Conservation (phyloP, 768 basidiomycete genomes). For the Suillus clintonianus region DNA sequence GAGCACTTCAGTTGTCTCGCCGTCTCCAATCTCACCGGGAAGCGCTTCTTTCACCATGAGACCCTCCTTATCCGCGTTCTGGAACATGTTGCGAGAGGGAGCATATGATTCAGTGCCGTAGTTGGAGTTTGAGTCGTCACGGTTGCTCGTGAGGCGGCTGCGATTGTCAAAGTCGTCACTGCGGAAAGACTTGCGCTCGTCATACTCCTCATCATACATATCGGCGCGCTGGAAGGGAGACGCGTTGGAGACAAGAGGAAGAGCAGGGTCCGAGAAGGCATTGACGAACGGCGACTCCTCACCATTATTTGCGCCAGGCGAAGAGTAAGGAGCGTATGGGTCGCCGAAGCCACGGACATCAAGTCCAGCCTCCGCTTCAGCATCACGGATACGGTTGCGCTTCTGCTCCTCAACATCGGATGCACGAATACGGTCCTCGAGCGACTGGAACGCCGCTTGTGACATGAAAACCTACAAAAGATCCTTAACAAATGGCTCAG, state of each 20-base stretch:
- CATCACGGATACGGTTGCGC: conserved; percentile 74
- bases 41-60: conserved; percentile 80
- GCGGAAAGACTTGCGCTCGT: conserved; percentile 70
- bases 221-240: conserved; percentile 81
- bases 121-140: conserved; percentile 77
- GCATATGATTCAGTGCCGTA: conserved; percentile 93
- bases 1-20: conserved; percentile 85
- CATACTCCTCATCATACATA: conserved; percentile 76
- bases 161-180: conserved; percentile 82
- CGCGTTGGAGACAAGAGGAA: conserved; percentile 83
- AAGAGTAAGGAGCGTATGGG: conserved; percentile 77
- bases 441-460: conserved; percentile 79
- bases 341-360: conserved; percentile 58
- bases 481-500: conserved; percentile 10
- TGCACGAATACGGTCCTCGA: conserved; percentile 86
- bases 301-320: conserved; percentile 45
- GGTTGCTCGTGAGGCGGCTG: conserved; percentile 74
- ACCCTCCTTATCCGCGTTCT: conserved; percentile 72
- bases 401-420: conserved; percentile 87
- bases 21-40: conserved; percentile 82
- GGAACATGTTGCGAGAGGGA: conserved; percentile 95
- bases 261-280: conserved; percentile 60
- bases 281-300: conserved; percentile 36
- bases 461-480: conserved; percentile 79
- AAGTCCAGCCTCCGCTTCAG: conserved; percentile 70